Evolutionary conservation across 495 filamentous ascomycete species (phyloP).

Genomic region (Penicillium parvum): DNA sequence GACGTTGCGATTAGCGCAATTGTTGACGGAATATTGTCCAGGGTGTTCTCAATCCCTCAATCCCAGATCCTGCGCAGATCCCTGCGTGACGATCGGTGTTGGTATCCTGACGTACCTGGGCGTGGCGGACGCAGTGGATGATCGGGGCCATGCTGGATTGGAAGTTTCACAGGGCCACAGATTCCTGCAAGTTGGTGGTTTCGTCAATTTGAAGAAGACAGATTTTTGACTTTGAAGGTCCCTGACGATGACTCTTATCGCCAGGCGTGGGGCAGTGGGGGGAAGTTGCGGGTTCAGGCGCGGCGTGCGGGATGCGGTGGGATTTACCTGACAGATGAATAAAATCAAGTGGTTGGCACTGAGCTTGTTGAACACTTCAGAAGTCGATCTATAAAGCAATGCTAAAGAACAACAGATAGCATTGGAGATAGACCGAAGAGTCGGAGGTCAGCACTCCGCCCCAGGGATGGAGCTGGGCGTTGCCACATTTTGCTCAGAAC

Average conservation of each 20-base stretch:
- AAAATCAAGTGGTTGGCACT: not conserved
- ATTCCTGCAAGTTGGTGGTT: not conserved
- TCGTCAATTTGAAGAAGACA: not conserved
- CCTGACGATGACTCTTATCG: conserved; percentile 19
- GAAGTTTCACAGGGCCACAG: not conserved
- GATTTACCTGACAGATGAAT: not conserved
- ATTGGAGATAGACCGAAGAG: too few relatives aligned
- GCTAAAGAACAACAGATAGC: too few relatives aligned
- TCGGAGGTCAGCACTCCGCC: conserved; percentile 17
- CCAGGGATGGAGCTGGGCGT: conserved; percentile 1
- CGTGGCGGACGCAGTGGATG: conserved; percentile 51
- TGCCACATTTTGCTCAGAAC: conserved; percentile 6
- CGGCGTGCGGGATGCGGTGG: not conserved
- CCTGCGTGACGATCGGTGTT: not conserved
- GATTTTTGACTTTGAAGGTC: conserved; percentile 7
- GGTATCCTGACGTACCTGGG: conserved; percentile 38
- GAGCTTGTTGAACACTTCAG: not conserved
- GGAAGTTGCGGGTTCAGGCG: not conserved
- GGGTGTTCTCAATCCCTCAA: too few relatives aligned
- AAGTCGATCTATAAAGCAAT: not conserved
- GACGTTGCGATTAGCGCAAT: conserved; percentile 3
- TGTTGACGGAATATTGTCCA: not conserved
- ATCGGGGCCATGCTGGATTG: conserved; percentile 36
- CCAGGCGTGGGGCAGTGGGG: conserved; percentile 22
- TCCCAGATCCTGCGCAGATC: too few relatives aligned